Percentiles rank a stretch among this genome's conserved stretches.
phyloP scores from a whole-genome alignment of 2,329 filamentous ascomycete species.

The Pseudogymnoascus sp. region DNA sequence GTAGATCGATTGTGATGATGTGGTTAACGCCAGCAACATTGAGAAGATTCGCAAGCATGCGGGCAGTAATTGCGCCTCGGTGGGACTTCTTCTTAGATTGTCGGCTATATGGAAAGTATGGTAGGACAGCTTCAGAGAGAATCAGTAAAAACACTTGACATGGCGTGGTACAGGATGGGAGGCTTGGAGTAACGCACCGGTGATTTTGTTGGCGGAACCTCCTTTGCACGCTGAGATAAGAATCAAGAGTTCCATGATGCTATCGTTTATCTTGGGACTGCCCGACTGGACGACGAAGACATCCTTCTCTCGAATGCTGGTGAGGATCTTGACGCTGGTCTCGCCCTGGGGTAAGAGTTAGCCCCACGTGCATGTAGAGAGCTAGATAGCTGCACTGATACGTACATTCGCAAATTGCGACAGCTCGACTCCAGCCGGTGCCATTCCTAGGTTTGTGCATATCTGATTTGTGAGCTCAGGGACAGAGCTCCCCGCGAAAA shows the following conservation, averaged over 20 bases:
- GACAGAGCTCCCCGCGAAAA: slow-evolving; percentile 62
- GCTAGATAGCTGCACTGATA: slow-evolving; percentile 28
- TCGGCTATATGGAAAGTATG: slow-evolving; percentile 97
- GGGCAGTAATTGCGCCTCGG: slow-evolving; percentile 88
- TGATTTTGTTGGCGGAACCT: slow-evolving; percentile 92
- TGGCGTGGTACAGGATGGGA: not conserved
- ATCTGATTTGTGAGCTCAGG: slow-evolving; percentile 57
- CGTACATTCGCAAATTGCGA: slow-evolving; percentile 64
- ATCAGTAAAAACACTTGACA: slow-evolving; percentile 16
- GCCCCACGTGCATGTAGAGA: slow-evolving; percentile 23
- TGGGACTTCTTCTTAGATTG: slow-evolving; percentile 99
- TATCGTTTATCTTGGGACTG: slow-evolving; percentile 93
- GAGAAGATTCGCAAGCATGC: slow-evolving; percentile 94
- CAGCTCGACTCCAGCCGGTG: slow-evolving; percentile 56
- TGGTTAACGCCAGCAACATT: slow-evolving; percentile 92
- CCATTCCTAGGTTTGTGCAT: slow-evolving; percentile 62
- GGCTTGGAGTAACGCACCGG: slow-evolving; percentile 52
- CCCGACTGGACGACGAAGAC: slow-evolving; percentile 98
- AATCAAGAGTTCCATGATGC: slow-evolving; percentile 97
- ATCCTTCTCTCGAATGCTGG: slow-evolving; percentile 89
- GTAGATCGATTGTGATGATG: slow-evolving; percentile 93
- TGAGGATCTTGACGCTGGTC: slow-evolving; percentile 62
- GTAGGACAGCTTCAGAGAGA: slow-evolving; percentile 62
- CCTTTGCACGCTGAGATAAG: slow-evolving; percentile 99
- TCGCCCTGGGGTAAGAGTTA: slow-evolving; percentile 45